Conservation (phyloP, 345 rosid genomes). For the Clausena lansium region DNA sequence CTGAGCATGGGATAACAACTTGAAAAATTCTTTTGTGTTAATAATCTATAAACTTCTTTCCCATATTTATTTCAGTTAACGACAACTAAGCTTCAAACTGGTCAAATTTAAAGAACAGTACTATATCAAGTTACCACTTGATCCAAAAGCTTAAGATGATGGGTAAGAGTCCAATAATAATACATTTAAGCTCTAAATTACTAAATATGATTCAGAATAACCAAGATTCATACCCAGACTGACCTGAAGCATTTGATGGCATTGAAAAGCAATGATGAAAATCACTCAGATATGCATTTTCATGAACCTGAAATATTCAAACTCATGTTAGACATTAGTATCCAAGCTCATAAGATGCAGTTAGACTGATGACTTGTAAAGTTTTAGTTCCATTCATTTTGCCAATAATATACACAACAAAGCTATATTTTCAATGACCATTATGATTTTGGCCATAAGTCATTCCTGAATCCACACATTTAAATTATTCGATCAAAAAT, state of each 20-base stretch:
- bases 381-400: background rate
- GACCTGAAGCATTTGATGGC: constrained; percentile 77
- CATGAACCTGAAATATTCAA: constrained; percentile 68
- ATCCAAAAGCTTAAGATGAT: background rate
- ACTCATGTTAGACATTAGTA: constrained; percentile 15
- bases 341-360: background rate
- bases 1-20: background rate
- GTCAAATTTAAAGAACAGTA: background rate
- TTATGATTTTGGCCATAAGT: background rate
- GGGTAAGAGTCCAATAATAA: background rate
- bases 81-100: background rate
- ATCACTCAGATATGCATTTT: constrained; percentile 87
- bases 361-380: background rate
- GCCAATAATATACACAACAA: background rate
- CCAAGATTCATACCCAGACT: constrained; percentile 15
- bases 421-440: background rate
- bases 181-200: background rate
- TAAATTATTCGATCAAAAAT: background rate
- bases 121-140: background rate
- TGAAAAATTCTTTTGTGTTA: background rate
- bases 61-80: background rate
- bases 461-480: background rate
- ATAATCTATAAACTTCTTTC: background rate
- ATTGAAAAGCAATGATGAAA: constrained; percentile 93
- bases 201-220: background rate